Base-by-base conservation (phyloP, 176 grass and related monocot species). In the Pontederia crassipes region DNA sequence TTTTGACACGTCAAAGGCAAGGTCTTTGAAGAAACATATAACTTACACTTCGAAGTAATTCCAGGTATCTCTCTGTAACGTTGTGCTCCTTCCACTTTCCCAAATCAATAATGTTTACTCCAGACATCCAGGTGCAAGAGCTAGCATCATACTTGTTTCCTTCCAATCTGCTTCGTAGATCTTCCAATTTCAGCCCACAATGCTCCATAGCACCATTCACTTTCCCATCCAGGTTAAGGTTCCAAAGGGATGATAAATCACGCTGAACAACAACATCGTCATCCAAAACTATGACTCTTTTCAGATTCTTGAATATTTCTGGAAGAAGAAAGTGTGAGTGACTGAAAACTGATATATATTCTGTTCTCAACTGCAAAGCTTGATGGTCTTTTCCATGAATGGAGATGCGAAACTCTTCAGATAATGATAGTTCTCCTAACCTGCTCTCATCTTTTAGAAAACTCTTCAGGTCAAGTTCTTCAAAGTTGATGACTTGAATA, bases 91-190 rank as follows among this genome's bases (percentile, higher is more conserved):
- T 89, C 90, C 90, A 95, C 72, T 84, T 95, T 14, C 84, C 83
- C 78, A 95, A 79, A 87, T 86, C 76, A 74, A 95, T 72, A 46
- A 95, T 71, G 74, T 95, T 95, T 59, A 95, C 16, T 55, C 90
- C 90, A 77, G 86, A 89, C 82, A 95, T 95, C 90, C 90, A 95
- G 54, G 83, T 80, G 76, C 90, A 95, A 74, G 90, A 95, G 55
- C 78, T 74, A 17, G 67, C 74, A 67, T 95, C 69, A 68, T 95
- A 89, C 45, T 67, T 79, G 65, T 79, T 72, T 66, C 70, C 72
- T 61, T 77, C 83, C 40, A 95, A 59, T 59, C 86, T 82, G 4
- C 74, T 79, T 75, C 71, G 83, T 24, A 95, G 66, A 45, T 95
- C 82, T 28, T 80, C 77, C 49, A 90, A 46, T 86, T 72, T 89